Percentiles rank a stretch among this genome's conserved stretches.
These are phyloP conservation scores for Monosporascus sp. DNA, from an alignment of 2,329 filamentous ascomycete genomes.

Conservation along the genomic window DNA sequence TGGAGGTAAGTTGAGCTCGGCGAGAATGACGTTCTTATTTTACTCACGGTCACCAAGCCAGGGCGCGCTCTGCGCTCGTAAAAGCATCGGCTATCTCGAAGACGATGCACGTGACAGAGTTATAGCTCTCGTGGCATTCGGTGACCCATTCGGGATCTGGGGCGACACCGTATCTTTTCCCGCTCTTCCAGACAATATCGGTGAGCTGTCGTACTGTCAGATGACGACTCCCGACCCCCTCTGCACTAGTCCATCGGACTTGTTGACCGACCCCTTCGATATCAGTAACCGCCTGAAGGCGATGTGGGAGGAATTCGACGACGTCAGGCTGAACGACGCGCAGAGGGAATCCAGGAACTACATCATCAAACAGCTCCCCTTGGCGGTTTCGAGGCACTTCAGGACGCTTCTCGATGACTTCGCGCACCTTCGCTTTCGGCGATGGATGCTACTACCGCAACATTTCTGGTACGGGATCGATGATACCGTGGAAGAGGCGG, in stretches of 20 bases:
- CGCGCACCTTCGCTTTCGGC: constrained; percentile 6
- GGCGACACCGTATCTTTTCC: constrained; percentile 9
- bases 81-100: constrained; percentile 10
- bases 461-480: constrained; percentile 19
- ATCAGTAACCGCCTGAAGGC: constrained; percentile 9
- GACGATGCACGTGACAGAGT: constrained; percentile 7
- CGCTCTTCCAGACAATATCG: constrained; percentile 2
- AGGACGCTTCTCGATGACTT: constrained; percentile 9
- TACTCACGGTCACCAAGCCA: constrained; percentile 5
- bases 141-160: constrained; percentile 13
- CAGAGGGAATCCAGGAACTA: constrained; percentile 9
- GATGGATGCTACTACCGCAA: constrained; percentile 15
- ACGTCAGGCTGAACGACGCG: constrained; percentile 8
- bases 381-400: constrained; percentile 7
- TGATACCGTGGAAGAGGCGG: constrained; percentile 5
- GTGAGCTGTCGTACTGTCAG: constrained; percentile 12
- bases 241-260: constrained; percentile 8
- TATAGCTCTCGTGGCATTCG: constrained; percentile 13
- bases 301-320: constrained; percentile 10
- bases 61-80: constrained; percentile 14
- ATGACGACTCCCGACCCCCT: constrained; percentile 10
- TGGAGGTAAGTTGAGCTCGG: constrained; percentile 11
- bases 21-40: not conserved
- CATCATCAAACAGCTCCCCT: constrained; percentile 8
- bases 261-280: constrained; percentile 6